Base-by-base conservation (phyloP, 169 alveolate genomes). In the Eimeria tenella region DNA sequence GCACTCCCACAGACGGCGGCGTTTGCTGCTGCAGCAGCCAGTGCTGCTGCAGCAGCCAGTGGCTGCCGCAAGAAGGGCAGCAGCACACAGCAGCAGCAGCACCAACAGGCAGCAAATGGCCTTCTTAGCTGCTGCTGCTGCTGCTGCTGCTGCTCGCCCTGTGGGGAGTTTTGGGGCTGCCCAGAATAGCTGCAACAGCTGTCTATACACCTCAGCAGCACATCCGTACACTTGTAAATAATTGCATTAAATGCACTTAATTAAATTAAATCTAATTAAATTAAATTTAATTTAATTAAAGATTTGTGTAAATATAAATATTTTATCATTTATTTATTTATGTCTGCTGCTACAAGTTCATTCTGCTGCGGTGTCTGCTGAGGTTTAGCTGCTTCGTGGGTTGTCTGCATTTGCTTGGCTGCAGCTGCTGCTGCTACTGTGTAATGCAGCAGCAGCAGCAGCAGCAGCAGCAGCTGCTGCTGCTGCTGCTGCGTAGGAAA, bases 81-180 rank as follows among this genome's bases (percentile, higher is more conserved):
- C 42, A 31, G 42, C 42, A 31, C 42, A 31, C 74, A 65, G 74
- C 74, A 65, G 74, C 74, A 65, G 74, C 74, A 65, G 74, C 74
- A 65, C 25, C 74, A 65, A 42, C 17, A 17, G 74, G 74, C 74
- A 65, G 74, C 31, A 65, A 17, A 17, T 25, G 21, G 74, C 74
- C 31, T 65, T 65, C 74, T 17, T 65, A 65, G 74, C 74, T 6
- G 15, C 21, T 13, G 74, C 74, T 65, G 21, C 42, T 31, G 42
- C 42, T 31, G 42, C 42, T 31, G 42, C 42, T 31, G 42, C 42
- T 31, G 42, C 42, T 31, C 42, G 42, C 42, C 42, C 42, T 31
- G 42, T 31, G 42, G 42, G 42, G 42, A 31, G 42, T n/a, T n/a
- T n/a, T n/a, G n/a, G n/a, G n/a, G n/a, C n/a, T n/a, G n/a, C n/a